A percentile compares a stretch with the other conserved stretches of the same genome.
These are phyloP conservation scores for Epichloe hybrida DNA, from an alignment of 2,329 filamentous ascomycete genomes.

Conservation along the genomic window DNA sequence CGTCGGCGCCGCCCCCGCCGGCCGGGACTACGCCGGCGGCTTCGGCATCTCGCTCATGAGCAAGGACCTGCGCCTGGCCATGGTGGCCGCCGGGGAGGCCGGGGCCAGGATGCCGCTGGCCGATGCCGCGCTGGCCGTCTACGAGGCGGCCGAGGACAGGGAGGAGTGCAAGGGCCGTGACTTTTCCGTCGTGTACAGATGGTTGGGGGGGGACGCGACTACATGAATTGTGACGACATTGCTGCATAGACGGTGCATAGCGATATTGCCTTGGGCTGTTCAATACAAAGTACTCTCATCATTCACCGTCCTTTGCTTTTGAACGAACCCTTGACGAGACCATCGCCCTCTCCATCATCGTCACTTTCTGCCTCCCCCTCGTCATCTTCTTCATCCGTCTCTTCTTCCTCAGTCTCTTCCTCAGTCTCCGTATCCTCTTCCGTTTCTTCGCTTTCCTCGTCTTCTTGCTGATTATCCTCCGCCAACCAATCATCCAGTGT, in stretches of 20 bases:
- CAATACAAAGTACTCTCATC: too few species aligned
- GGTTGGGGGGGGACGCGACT: slow-evolving; percentile 34
- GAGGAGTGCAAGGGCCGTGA: slow-evolving; percentile 55
- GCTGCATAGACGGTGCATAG: too few species aligned
- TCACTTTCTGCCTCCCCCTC: slow-evolving; percentile 22
- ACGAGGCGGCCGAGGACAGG: slow-evolving; percentile 48
- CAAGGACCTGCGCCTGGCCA: slow-evolving; percentile 63
- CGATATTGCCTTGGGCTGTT: too few species aligned
- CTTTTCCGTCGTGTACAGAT: slow-evolving; percentile 72
- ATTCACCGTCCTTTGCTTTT: neutral
- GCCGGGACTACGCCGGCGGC: slow-evolving; percentile 61
- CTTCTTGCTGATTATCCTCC: slow-evolving; percentile 48
- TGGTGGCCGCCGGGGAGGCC: slow-evolving; percentile 59
- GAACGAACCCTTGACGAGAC: slow-evolving; percentile 24
- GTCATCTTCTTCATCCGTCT: slow-evolving; percentile 39
- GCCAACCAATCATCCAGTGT: slow-evolving; percentile 88
- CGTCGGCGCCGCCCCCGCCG: slow-evolving; percentile 55
- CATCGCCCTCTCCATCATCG: slow-evolving; percentile 30
- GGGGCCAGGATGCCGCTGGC: slow-evolving; percentile 53
- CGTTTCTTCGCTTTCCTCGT: slow-evolving; percentile 38
- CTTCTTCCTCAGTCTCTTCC: slow-evolving; percentile 37
- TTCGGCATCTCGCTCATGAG: slow-evolving; percentile 69
- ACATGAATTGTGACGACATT: too few species aligned
- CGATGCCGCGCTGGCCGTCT: slow-evolving; percentile 49
- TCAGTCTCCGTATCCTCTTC: slow-evolving; percentile 38